Evolutionary conservation across 371 early-diverging fungal genomes (phyloP).

Genomic region (Mucor lusitanicus): DNA sequence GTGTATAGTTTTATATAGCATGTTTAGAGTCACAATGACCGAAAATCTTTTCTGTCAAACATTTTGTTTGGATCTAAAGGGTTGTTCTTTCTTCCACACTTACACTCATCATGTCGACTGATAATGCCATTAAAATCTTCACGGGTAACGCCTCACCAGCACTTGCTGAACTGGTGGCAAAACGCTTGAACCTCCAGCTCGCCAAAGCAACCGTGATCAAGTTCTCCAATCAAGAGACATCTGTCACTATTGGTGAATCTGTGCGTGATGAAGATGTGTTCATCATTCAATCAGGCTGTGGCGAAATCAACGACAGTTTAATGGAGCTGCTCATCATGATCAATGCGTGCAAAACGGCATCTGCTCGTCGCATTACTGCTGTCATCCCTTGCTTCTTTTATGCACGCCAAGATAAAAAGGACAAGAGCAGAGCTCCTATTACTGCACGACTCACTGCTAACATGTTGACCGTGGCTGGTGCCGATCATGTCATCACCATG

Average conservation of each 20-base stretch:
- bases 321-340: slow-evolving; percentile 98
- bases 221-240: slow-evolving; percentile 97
- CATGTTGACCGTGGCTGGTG: slow-evolving; percentile 94
- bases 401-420: slow-evolving; percentile 96
- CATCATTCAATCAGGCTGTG: slow-evolving; percentile 89
- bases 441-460: slow-evolving; percentile 94
- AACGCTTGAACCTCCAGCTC: slow-evolving; percentile 85
- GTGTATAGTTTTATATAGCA: background rate
- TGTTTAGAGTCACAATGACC: background rate
- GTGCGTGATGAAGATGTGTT: slow-evolving; percentile 93
- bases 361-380: slow-evolving; percentile 92
- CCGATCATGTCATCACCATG: slow-evolving; percentile 98
- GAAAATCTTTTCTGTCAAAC: background rate
- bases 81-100: background rate
- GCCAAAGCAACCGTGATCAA: slow-evolving; percentile 91
- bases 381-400: slow-evolving; percentile 98
- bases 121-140: slow-evolving; percentile 84
- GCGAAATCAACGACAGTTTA: slow-evolving; percentile 92
- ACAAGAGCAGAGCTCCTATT: slow-evolving; percentile 92
- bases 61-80: too few relatives aligned
- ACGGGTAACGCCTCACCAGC: slow-evolving; percentile 97
- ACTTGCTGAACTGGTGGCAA: slow-evolving; percentile 87
- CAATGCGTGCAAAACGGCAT: slow-evolving; percentile 95
- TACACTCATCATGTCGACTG: slow-evolving; percentile 33
- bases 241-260: slow-evolving; percentile 96